Evolutionary conservation across 495 filamentous ascomycete genomes (phyloP).

Genomic region (Trichoderma asperelloides): DNA sequence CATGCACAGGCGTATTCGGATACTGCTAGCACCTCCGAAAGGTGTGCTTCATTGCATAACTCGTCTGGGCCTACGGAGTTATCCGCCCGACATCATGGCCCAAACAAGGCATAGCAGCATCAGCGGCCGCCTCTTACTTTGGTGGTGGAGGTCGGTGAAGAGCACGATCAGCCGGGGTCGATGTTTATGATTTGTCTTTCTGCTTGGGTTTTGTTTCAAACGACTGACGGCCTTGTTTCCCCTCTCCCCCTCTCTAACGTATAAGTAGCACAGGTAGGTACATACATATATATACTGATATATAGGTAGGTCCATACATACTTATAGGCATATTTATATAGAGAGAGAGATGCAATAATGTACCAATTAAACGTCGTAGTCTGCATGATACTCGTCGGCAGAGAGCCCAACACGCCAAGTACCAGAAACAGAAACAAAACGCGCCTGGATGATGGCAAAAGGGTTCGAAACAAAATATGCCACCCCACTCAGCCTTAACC

Average conservation of each 20-base stretch:
- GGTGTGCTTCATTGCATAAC: not conserved
- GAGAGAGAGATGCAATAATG: too few relatives aligned
- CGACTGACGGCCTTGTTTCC: not conserved
- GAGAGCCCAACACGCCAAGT: not conserved
- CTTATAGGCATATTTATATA: not conserved
- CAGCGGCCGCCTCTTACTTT: not conserved
- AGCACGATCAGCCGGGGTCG: not conserved
- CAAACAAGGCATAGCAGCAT: not conserved
- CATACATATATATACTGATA: not conserved
- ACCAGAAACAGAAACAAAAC: not conserved
- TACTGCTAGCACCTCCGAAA: not conserved
- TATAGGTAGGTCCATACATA: not conserved
- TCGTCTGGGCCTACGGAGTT: not conserved
- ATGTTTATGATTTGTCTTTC: too few relatives aligned
- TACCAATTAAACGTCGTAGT: too few relatives aligned
- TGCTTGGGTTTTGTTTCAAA: too few relatives aligned
- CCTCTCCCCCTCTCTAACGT: not conserved
- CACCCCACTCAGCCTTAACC: too few relatives aligned
- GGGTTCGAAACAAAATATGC: too few relatives aligned
- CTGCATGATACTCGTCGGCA: too few relatives aligned
- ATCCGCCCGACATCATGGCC: not conserved
- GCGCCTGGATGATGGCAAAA: too few relatives aligned
- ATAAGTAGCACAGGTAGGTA: not conserved
- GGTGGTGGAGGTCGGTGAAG: not conserved
- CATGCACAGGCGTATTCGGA: slow-evolving; percentile 7